phyloP scores from a whole-genome alignment of 805 yeast genomes.

The Pichia heedii region DNA sequence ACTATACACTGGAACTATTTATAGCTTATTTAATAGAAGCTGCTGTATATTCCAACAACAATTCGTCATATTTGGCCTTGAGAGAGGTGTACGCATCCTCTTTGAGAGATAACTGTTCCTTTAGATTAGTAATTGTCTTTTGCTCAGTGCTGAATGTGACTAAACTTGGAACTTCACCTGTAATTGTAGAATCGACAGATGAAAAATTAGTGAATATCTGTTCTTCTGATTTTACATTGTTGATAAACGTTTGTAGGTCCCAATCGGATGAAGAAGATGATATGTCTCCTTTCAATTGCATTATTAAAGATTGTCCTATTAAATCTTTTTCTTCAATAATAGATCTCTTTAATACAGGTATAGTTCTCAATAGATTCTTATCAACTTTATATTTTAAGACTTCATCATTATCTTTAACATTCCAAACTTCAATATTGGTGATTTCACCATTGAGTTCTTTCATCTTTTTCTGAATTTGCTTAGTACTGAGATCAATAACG shows the following conservation, averaged over 20 bases:
- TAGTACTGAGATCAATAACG: constrained; percentile 60
- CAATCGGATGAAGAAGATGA: constrained; percentile 12
- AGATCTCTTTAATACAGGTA: constrained; percentile 62
- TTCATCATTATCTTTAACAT: constrained; percentile 12
- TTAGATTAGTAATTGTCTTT: constrained; percentile 4
- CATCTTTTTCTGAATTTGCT: constrained; percentile 55
- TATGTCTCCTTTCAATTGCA: constrained; percentile 23
- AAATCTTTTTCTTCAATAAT: constrained; percentile 33
- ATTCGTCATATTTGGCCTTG: constrained; percentile 13
- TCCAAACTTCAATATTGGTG: constrained; percentile 18
- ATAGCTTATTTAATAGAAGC: no score
- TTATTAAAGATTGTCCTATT: constrained; percentile 35
- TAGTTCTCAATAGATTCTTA: constrained; percentile 28
- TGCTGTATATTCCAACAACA: constrained; percentile 10
- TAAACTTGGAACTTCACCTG: not conserved
- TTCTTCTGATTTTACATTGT: constrained; percentile 42
- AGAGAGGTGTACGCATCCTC: constrained; percentile 5
- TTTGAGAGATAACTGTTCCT: constrained; percentile 8
- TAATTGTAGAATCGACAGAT: constrained; percentile 30
- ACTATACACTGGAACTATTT: no score
- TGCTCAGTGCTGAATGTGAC: constrained; percentile 4
- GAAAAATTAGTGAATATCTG: constrained; percentile 39
- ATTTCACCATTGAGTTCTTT: constrained; percentile 26
- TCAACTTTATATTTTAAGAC: constrained; percentile 23
- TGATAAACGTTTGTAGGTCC: constrained; percentile 42